Evolutionary conservation across 2,329 filamentous ascomycete genomes (phyloP).

Genomic region (Coleophoma eucalyptorum): DNA sequence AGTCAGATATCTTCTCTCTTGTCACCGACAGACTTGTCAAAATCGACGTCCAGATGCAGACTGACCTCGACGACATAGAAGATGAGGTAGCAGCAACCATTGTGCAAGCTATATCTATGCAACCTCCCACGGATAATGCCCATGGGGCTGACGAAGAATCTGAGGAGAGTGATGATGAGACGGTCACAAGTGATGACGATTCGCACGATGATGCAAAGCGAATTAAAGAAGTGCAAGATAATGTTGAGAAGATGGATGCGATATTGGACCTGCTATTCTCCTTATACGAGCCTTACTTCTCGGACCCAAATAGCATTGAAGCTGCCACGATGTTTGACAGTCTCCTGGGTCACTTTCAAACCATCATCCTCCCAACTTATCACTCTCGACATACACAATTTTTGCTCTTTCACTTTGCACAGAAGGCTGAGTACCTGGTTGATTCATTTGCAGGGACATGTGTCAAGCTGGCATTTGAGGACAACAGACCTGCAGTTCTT

Average conservation of each 20-base stretch:
- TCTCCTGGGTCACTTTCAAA: conserved; percentile 80
- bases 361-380: conserved; percentile 85
- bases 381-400: conserved; percentile 94
- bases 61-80: conserved; percentile 88
- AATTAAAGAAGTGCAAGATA: conserved; percentile 71
- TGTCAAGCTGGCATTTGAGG: conserved; percentile 65
- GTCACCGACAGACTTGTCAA: conserved; percentile 86
- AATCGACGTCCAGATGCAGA: conserved; percentile 92
- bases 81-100: conserved; percentile 79
- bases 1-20: conserved; percentile 75
- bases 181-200: conserved; percentile 67
- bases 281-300: conserved; percentile 73
- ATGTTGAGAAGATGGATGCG: conserved; percentile 86
- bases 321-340: conserved; percentile 73
- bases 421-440: conserved; percentile 72
- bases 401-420: conserved; percentile 91
- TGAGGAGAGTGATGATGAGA: conserved; percentile 65
- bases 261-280: conserved; percentile 86
- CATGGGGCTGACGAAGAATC: conserved; percentile 41
- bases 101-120: conserved; percentile 46
- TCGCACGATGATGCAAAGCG: conserved; percentile 59
- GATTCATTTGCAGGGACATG: conserved; percentile 81
- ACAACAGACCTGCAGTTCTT: conserved; percentile 60
- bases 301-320: conserved; percentile 61
- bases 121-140: conserved; percentile 43